These are phyloP conservation scores for Zygosaccharomyces siamensis DNA, from an alignment of 805 yeast species.

Conservation along the genomic window DNA sequence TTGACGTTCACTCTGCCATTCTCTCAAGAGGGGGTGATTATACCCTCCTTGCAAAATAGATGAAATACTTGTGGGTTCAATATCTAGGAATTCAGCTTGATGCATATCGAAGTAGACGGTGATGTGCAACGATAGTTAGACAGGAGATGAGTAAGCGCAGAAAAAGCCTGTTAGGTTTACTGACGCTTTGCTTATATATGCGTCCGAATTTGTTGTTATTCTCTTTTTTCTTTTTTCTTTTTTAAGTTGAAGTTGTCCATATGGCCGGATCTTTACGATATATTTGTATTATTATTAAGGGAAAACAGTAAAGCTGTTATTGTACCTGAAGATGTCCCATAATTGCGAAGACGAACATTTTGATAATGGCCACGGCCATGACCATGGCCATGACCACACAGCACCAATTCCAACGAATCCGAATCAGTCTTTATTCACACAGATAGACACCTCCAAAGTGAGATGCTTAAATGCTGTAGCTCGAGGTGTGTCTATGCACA, in stretches of 20 bases:
- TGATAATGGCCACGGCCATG: constrained; percentile 19
- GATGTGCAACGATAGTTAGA: too few species aligned
- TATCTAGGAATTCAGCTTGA: constrained; percentile 62
- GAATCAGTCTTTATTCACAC: constrained; percentile 59
- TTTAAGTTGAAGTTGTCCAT: background rate
- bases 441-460: constrained; percentile 56
- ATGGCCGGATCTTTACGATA: background rate
- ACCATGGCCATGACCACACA: constrained; percentile 42
- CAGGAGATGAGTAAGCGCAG: too few species aligned
- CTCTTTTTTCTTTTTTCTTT: background rate
- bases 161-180: too few species aligned
- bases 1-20: constrained; percentile 87
- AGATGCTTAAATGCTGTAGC: constrained; percentile 56
- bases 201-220: background rate
- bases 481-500: constrained; percentile 41
- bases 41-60: constrained; percentile 91
- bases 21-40: constrained; percentile 80
- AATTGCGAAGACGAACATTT: constrained; percentile 34
- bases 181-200: background rate
- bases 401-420: constrained; percentile 67
- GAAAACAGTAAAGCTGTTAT: background rate
- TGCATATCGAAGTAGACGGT: constrained; percentile 42
- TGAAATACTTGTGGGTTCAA: constrained; percentile 55
- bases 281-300: background rate
- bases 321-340: constrained; percentile 26